Conservation (phyloP, 441 rosid species). For the Caryocar brasiliense region DNA sequence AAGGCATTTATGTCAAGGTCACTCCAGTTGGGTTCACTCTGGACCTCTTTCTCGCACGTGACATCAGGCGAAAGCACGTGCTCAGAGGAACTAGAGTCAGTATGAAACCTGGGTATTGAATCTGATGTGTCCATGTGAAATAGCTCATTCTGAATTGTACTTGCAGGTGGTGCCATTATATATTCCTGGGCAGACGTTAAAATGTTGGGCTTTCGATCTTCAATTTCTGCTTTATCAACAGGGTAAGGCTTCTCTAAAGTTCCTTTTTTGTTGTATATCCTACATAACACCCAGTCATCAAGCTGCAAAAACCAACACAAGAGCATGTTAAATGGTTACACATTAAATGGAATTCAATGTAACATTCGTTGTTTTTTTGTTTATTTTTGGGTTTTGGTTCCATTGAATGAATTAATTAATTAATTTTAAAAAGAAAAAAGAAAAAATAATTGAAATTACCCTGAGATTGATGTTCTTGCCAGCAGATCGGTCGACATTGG, state of each 20-base stretch:
- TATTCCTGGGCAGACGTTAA: not conserved
- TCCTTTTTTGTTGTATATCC: slow-evolving; percentile 89
- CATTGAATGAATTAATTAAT: not conserved
- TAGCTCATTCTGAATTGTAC: no score
- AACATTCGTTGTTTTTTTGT: no score
- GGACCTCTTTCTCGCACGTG: slow-evolving; percentile 72
- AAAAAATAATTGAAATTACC: slow-evolving; percentile 34
- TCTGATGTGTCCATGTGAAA: slow-evolving; percentile 76
- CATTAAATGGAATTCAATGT: no score
- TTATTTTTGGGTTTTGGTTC: no score
- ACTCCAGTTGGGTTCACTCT: slow-evolving; percentile 57
- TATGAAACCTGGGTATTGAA: slow-evolving; percentile 67
- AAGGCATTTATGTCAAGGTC: slow-evolving; percentile 6
- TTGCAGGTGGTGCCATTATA: slow-evolving; percentile 10
- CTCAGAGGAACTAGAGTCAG: slow-evolving; percentile 84
- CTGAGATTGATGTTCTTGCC: slow-evolving; percentile 69
- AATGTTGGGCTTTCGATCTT: slow-evolving; percentile 38
- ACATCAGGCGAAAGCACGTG: slow-evolving; percentile 68
- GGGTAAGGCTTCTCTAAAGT: slow-evolving; percentile 32
- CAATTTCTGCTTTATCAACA: slow-evolving; percentile 10
- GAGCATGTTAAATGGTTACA: no score
- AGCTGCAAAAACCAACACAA: slow-evolving; percentile 33
- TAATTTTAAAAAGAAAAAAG: not conserved
- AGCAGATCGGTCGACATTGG: slow-evolving; percentile 70
- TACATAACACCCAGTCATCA: slow-evolving; percentile 90